Percentiles rank a stretch among this genome's conserved stretches.
phyloP scores from a whole-genome alignment of 2,329 filamentous ascomycete species.

The Cordyceps javanica region DNA sequence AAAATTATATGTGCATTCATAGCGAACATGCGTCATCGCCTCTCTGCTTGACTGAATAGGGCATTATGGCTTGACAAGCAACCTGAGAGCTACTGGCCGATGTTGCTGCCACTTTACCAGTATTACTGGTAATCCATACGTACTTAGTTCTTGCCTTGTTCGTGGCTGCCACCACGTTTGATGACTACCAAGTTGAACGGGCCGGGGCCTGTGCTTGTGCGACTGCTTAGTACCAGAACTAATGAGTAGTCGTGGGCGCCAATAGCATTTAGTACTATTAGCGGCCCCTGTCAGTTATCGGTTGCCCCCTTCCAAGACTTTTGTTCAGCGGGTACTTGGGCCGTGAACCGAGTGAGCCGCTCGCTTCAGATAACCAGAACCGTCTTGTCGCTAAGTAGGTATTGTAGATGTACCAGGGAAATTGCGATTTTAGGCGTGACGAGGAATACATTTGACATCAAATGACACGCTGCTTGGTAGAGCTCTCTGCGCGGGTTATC shows the following conservation, averaged over 20 bases:
- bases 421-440: background rate
- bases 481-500: background rate
- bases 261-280: conserved; percentile 31
- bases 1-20: background rate
- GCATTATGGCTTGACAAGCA: background rate
- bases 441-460: background rate
- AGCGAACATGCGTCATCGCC: background rate
- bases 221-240: too few species aligned
- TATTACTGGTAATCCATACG: too few species aligned
- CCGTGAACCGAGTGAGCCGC: conserved; percentile 33
- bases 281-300: conserved; percentile 10
- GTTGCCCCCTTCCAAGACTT: conserved; percentile 8
- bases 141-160: too few species aligned
- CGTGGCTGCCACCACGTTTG: background rate
- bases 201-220: conserved; percentile 13
- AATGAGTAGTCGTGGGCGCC: conserved; percentile 27
- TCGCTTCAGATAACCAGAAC: background rate
- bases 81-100: background rate
- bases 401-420: too few species aligned
- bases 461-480: background rate
- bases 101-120: background rate
- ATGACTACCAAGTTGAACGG: background rate
- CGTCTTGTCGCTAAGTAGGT: too few species aligned
- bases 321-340: conserved; percentile 26
- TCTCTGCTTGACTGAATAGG: background rate